Evolutionary conservation across 2,329 filamentous ascomycete genomes (phyloP).

Genomic region (Lachnellula cervina): DNA sequence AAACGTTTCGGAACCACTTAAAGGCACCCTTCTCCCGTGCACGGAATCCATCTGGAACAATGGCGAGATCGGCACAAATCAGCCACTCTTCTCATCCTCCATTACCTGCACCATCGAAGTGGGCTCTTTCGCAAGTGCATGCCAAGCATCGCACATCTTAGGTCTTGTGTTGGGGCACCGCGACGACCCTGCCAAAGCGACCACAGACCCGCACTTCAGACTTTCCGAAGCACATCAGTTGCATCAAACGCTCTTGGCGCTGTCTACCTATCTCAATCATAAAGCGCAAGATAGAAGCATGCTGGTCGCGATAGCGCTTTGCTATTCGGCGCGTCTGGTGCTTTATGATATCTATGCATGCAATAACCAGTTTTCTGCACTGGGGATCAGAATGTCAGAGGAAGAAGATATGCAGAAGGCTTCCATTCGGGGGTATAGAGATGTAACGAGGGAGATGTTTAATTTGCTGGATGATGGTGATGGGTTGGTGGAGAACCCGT

Average conservation of each 20-base stretch:
- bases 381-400: background rate
- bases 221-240: background rate
- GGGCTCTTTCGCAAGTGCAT: background rate
- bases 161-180: slow-evolving; percentile 2
- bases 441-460: background rate
- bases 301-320: slow-evolving; percentile 1
- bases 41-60: background rate
- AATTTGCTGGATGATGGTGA: background rate
- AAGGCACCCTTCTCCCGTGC: background rate
- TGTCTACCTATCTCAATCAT: background rate
- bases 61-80: background rate
- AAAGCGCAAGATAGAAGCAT: background rate
- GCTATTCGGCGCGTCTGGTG: slow-evolving; percentile 2
- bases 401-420: slow-evolving; percentile 8
- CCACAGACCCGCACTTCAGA: background rate
- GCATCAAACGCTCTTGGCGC: background rate
- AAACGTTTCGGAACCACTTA: background rate
- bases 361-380: slow-evolving; percentile 1
- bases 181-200: background rate
- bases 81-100: background rate
- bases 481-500: background rate
- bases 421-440: background rate
- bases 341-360: slow-evolving; percentile 8
- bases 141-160: slow-evolving; percentile 1
- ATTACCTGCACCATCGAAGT: background rate